Conservation (phyloP, 495 filamentous ascomycete genomes). For the Penicillium lividum region DNA sequence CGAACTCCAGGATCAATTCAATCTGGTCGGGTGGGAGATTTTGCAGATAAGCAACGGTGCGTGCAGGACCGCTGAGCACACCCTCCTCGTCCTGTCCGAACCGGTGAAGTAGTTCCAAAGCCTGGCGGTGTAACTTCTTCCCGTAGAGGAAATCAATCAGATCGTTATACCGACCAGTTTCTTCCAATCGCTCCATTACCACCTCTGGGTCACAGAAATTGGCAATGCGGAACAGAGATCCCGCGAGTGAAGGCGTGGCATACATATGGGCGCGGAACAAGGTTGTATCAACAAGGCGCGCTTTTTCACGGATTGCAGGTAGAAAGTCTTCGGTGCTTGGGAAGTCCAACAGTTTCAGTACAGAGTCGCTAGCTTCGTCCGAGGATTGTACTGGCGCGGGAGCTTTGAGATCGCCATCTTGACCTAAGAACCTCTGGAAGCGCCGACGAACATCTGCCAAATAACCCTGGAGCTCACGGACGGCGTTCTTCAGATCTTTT, state of each 20-base stretch:
- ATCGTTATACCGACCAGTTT: constrained; percentile 86
- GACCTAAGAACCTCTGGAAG: constrained; percentile 79
- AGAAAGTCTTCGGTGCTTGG: constrained; percentile 60
- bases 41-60: constrained; percentile 89
- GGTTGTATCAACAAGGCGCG: constrained; percentile 85
- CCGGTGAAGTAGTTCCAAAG: constrained; percentile 75
- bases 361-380: constrained; percentile 48
- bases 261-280: constrained; percentile 94
- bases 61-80: constrained; percentile 61
- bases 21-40: constrained; percentile 83
- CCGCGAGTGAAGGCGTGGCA: constrained; percentile 77
- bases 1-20: constrained; percentile 88
- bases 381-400: constrained; percentile 52
- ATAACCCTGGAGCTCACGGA: constrained; percentile 79
- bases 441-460: constrained; percentile 79
- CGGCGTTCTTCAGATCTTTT: constrained; percentile 68
- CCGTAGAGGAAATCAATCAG: constrained; percentile 96
- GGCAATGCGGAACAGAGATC: constrained; percentile 88
- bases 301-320: constrained; percentile 68
- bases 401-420: constrained; percentile 70
- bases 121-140: constrained; percentile 88
- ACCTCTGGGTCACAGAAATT: constrained; percentile 98
- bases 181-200: constrained; percentile 87
- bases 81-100: constrained; percentile 75
- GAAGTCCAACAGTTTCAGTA: constrained; percentile 49